Percentiles rank a stretch among this genome's conserved stretches.
Conservation (phyloP, 331 rosid species). For the Ulmus americana region DNA sequence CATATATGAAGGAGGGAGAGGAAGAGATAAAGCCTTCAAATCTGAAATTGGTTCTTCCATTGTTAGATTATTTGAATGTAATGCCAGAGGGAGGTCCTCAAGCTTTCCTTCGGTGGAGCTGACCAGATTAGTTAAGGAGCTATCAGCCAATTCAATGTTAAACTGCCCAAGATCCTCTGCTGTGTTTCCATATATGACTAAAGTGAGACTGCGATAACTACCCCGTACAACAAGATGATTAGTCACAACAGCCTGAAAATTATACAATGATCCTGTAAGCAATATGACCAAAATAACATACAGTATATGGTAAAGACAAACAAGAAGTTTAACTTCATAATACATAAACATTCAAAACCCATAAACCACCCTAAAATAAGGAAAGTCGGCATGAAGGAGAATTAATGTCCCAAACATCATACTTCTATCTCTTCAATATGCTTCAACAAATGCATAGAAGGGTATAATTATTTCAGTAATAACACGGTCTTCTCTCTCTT, state of each 20-base stretch:
- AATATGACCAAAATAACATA: background rate
- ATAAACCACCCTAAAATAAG: background rate
- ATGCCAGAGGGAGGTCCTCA: constrained; percentile 84
- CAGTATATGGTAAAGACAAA: background rate
- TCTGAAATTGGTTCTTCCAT: constrained; percentile 52
- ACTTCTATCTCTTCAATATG: background rate
- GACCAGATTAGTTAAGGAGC: constrained; percentile 72
- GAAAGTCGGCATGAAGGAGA: background rate
- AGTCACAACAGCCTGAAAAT: constrained; percentile 80
- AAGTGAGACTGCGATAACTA: constrained; percentile 90
- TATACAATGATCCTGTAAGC: constrained; percentile 12
- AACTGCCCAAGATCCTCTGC: constrained; percentile 98
- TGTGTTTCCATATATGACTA: constrained; percentile 90
- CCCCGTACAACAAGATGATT: constrained; percentile 96
- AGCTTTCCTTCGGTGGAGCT: constrained; percentile 79
- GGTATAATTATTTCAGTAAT: no score
- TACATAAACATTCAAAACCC: background rate
- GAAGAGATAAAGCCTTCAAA: constrained; percentile 55
- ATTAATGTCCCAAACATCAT: background rate
- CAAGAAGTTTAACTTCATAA: background rate
- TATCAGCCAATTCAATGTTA: constrained; percentile 86
- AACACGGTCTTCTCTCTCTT: background rate
- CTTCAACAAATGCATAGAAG: no score
- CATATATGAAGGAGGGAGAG: constrained; percentile 60
- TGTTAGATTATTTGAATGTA: constrained; percentile 53